phyloP scores from a whole-genome alignment of 2,329 filamentous ascomycete genomes.

The Paraphaeosphaeria sporulosa region DNA sequence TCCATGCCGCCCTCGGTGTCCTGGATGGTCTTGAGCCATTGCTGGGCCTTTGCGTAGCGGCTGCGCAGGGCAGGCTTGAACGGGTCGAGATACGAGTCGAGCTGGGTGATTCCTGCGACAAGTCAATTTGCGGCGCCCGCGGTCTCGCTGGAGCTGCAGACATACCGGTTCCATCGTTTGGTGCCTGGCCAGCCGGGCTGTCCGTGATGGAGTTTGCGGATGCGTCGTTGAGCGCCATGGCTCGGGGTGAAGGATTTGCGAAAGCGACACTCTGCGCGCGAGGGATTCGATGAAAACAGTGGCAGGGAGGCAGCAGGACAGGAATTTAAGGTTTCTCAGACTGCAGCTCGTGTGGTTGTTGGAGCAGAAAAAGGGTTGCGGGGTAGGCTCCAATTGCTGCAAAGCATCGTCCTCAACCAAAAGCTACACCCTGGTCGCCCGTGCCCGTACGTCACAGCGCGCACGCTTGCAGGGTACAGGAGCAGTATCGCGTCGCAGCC shows the following conservation, averaged over 20 bases:
- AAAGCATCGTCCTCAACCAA: slow-evolving; percentile 41
- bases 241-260: slow-evolving; percentile 20
- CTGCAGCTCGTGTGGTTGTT: slow-evolving; percentile 23
- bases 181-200: slow-evolving; percentile 59
- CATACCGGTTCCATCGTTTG: slow-evolving; percentile 76
- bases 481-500: slow-evolving; percentile 30
- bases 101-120: slow-evolving; percentile 77
- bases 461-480: slow-evolving; percentile 13
- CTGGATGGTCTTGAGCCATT: slow-evolving; percentile 87
- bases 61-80: slow-evolving; percentile 80
- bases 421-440: slow-evolving; percentile 31
- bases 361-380: slow-evolving; percentile 29
- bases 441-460: slow-evolving; percentile 42
- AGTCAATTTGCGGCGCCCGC: slow-evolving; percentile 25
- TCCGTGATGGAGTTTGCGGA: slow-evolving; percentile 55
- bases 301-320: slow-evolving; percentile 5
- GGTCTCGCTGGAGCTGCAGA: slow-evolving; percentile 12
- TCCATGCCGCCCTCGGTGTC: slow-evolving; percentile 87
- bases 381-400: slow-evolving; percentile 39
- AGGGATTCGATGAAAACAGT: not conserved
- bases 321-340: not conserved
- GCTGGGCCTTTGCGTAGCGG: slow-evolving; percentile 79
- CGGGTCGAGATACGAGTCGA: slow-evolving; percentile 90
- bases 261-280: slow-evolving; percentile 15
- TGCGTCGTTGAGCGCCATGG: slow-evolving; percentile 53